Base-by-base conservation (phyloP, 129 eudicot species). In the sunflower (Helianthus annuus) region DNA sequence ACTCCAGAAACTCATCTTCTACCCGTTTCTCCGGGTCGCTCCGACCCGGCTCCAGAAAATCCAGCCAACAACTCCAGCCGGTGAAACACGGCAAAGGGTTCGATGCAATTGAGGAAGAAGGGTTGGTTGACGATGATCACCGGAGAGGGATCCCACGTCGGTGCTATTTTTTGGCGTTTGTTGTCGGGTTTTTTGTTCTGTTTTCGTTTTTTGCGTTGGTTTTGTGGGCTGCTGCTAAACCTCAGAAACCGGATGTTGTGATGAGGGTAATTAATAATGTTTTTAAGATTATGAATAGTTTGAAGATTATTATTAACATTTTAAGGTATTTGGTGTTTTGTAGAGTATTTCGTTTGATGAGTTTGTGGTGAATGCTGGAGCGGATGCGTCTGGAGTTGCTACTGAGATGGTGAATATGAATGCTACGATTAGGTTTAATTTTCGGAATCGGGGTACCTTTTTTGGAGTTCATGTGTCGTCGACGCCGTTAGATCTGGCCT, bases 21-120 rank as follows among this genome's bases (percentile, higher is more conserved):
- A 95, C 99, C 32, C 83, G 99, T 39, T 95, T 81, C 76, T 95
- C 99, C 63, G 99, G 99, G 9, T 92, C 98, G 39, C 87, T 85
- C n/a, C 88, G 89, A 72, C 97, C 97, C 59, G 92, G 91, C 6
- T 90, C 92, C 2, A 80, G 90, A 40, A 94, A 90, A 69, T 82
- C 81, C 11, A 69, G 58, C 27, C 77, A 60, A 7, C 67, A 38
- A 3, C 66, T 82, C 29, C 89, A 82, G 29, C 79, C 58, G 17
- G 73, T 85, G 2, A 86, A 86, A 74, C 80, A 78, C 3, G 91
- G 79, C 38, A 85, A 88, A 63, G 91, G 78, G 45, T 90, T 89
- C 8, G 99, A 87, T 76, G 91, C 96, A 3, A 95, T 95, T n/a
- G 99, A 95, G 56, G 99, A 95, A 80, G 99, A 95, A 78, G 96